phyloP scores from a whole-genome alignment of 352 stramenopile genomes.

The Globisporangium spinosum region DNA sequence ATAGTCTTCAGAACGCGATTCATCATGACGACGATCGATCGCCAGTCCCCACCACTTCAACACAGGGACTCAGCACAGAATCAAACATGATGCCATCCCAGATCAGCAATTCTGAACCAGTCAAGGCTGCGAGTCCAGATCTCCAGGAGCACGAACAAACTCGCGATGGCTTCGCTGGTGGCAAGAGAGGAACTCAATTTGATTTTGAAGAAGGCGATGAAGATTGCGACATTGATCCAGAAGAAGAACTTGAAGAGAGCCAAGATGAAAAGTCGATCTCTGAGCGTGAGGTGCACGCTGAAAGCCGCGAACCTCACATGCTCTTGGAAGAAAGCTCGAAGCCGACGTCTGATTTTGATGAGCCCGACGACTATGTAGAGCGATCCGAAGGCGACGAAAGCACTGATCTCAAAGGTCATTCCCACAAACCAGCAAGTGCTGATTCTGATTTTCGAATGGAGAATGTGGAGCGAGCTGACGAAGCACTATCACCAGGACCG shows the following conservation, averaged over 20 bases:
- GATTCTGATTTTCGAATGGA: background rate
- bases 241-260: background rate
- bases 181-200: slow-evolving; percentile 23
- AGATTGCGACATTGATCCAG: slow-evolving; percentile 14
- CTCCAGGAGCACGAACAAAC: background rate
- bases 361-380: background rate
- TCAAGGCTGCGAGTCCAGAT: background rate
- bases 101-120: background rate
- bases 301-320: background rate
- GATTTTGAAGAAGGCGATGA: slow-evolving; percentile 32
- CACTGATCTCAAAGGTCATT: background rate
- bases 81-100: background rate
- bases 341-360: background rate
- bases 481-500: background rate
- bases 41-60: background rate
- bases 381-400: slow-evolving; percentile 1
- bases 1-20: background rate
- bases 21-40: background rate
- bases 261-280: background rate
- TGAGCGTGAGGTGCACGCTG: background rate
- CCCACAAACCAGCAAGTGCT: background rate
- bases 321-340: background rate
- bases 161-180: background rate
- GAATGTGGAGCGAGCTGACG: background rate
- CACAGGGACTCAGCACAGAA: background rate